Evolutionary conservation across 2,329 filamentous ascomycete species (phyloP), one percentile per base, ranked within the genome.

Genomic region (Hirsutella rhossiliensis): DNA sequence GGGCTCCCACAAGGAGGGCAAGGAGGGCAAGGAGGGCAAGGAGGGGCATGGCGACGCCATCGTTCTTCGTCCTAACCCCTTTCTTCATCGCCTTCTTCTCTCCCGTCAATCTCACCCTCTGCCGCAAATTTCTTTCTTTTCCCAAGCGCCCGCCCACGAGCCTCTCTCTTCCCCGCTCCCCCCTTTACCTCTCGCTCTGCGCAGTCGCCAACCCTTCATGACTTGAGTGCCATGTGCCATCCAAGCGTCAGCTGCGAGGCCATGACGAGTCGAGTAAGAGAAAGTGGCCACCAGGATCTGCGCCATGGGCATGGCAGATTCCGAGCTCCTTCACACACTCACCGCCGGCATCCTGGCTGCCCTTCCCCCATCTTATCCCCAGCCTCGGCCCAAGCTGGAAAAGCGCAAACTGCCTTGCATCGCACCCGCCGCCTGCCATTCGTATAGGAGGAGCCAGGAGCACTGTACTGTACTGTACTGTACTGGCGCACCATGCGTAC

Each of bases 211-310:
- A 29, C 41, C 36, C 36, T 27, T 42, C 41, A 19, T 31, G 34
- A 31, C 40, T 40, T 29, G 38, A 30, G 13, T 37, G 41, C 44
- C 41, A 43, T 41, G 27, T 43, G 45, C 37, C 40, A 43, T 36
- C 28, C 19, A 32, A 27, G 36, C 40, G 20, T 40, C 34, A 36
- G 18, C 34, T 42, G 28, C 12, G 20, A 18, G 28, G 34, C 18
- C 34, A 37, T 37, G 17, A 37, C n/a, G 34, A 37, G 23, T 9
- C 6, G 23, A 27, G 23, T 27, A 9, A 27, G 3, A 9, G 23
- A 27, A 9, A 27, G 23, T 7, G 3, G 23, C 23, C 23, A 27
- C 23, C 23, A 27, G 23, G 6, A 27, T 27, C 23, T 5, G 23
- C 23, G 23, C 23, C 23, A 7, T 27, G 5, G 23, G 23, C 23